phyloP scores from a whole-genome alignment of 345 rosid species.

The Hibiscus syriacus region DNA sequence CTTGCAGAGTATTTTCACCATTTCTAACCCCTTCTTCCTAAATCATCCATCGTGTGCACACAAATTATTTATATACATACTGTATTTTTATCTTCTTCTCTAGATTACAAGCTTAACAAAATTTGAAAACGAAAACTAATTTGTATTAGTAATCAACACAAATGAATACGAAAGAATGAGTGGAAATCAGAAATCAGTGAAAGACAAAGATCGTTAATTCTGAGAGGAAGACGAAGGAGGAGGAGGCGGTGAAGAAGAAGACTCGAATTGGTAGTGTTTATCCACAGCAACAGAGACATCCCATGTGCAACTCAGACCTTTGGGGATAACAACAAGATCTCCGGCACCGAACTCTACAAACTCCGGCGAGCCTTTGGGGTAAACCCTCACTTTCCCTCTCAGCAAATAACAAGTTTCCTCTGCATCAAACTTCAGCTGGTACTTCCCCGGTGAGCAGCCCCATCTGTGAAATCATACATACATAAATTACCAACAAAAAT shows the following conservation, averaged over 20 bases:
- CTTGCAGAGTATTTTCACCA: no score
- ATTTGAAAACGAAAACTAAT: not conserved
- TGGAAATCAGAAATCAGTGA: no score
- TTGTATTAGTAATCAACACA: not conserved
- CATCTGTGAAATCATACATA: no score
- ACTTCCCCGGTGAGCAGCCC: slow-evolving; percentile 92
- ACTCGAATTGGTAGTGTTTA: slow-evolving; percentile 72
- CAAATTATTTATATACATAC: no score
- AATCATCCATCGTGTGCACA: no score
- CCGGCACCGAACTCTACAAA: slow-evolving; percentile 87
- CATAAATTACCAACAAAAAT: no score
- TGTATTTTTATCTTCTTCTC: no score
- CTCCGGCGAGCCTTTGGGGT: slow-evolving; percentile 47
- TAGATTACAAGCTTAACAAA: not conserved
- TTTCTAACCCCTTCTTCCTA: no score
- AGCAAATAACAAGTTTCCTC: slow-evolving; percentile 79
- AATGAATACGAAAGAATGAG: slow-evolving; percentile 7
- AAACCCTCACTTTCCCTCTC: slow-evolving; percentile 75
- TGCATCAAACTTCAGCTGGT: slow-evolving; percentile 74
- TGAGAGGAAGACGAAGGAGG: slow-evolving; percentile 10
- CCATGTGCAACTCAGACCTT: slow-evolving; percentile 92
- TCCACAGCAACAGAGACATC: slow-evolving; percentile 80
- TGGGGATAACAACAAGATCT: no score
- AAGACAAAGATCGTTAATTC: no score
- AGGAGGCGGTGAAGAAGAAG: no score